Percentiles rank a stretch among this genome's conserved stretches.
phyloP scores from a whole-genome alignment of 2,329 filamentous ascomycete genomes.

The Sclerotinia borealis region DNA sequence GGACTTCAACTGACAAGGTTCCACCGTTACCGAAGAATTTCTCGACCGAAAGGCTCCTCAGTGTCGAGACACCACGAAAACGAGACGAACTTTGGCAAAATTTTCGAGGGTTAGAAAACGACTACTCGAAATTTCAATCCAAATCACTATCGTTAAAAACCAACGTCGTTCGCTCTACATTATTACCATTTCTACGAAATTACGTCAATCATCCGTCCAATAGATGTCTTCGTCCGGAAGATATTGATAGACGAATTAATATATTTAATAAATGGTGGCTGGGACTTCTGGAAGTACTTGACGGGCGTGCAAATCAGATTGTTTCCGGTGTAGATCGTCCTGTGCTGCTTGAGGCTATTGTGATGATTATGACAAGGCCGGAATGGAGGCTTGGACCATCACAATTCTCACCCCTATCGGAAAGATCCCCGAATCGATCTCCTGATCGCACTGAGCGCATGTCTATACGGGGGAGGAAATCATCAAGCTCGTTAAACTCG shows the following conservation, averaged over 20 bases:
- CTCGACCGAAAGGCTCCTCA: conserved; percentile 34
- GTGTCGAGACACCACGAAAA: conserved; percentile 40
- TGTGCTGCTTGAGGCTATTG: conserved; percentile 61
- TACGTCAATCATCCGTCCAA: conserved; percentile 55
- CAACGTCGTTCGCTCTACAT: conserved; percentile 57
- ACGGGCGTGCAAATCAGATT: conserved; percentile 61
- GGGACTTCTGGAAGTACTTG: conserved; percentile 60
- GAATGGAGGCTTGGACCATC: conserved; percentile 62
- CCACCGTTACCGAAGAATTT: conserved; percentile 40
- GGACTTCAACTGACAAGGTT: conserved; percentile 40
- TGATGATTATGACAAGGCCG: conserved; percentile 63
- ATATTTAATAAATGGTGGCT: conserved; percentile 74
- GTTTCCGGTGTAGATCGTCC: conserved; percentile 65
- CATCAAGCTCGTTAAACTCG: conserved; percentile 50
- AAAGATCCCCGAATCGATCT: conserved; percentile 34
- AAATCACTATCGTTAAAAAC: conserved; percentile 64
- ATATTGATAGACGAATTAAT: conserved; percentile 60
- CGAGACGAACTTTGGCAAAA: conserved; percentile 65
- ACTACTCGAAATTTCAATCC: conserved; percentile 63
- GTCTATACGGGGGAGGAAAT: conserved; percentile 26
- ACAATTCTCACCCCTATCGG: conserved; percentile 45
- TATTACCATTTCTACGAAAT: conserved; percentile 60
- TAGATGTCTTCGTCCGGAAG: conserved; percentile 55
- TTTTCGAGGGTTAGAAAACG: conserved; percentile 62
- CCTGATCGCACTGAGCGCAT: conserved; percentile 23